Conservation (phyloP, 1,284 basidiomycete genomes). For the Boletellus dicymbophilus region DNA sequence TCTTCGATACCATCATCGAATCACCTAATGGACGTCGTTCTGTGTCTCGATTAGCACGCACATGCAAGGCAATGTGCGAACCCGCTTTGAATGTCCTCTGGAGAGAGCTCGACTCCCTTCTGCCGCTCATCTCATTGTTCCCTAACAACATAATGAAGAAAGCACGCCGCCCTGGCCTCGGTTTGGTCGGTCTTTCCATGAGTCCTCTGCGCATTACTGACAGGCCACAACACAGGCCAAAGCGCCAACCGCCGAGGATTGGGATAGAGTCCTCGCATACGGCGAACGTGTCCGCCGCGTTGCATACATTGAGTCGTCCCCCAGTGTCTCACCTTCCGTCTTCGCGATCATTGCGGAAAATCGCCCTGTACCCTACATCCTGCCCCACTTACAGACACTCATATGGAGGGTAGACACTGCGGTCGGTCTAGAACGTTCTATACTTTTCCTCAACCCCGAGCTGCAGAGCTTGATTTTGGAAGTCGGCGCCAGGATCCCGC, state of each 20-base stretch:
- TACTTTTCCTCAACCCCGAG: slow-evolving; percentile 62
- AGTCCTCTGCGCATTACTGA: slow-evolving; percentile 9
- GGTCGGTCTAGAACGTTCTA: slow-evolving; percentile 61
- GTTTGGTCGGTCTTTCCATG: slow-evolving; percentile 56
- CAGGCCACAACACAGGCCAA: slow-evolving; percentile 45
- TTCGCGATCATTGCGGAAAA: slow-evolving; percentile 65
- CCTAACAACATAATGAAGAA: slow-evolving; percentile 66
- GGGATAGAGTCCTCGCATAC: slow-evolving; percentile 63
- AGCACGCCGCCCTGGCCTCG: slow-evolving; percentile 67
- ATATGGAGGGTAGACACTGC: slow-evolving; percentile 71
- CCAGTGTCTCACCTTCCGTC: slow-evolving; percentile 60
- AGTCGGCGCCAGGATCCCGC: slow-evolving; percentile 54
- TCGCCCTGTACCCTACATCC: slow-evolving; percentile 59
- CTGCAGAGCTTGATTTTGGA: slow-evolving; percentile 63
- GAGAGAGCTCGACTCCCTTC: slow-evolving; percentile 74
- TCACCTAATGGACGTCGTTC: slow-evolving; percentile 62
- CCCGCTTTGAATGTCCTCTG: slow-evolving; percentile 73
- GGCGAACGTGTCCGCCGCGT: slow-evolving; percentile 65
- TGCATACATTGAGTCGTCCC: slow-evolving; percentile 66
- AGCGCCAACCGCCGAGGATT: slow-evolving; percentile 62
- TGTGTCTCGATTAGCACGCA: slow-evolving; percentile 68
- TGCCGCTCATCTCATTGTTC: slow-evolving; percentile 70
- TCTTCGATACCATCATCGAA: slow-evolving; percentile 71
- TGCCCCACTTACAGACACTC: slow-evolving; percentile 67
- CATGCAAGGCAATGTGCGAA: slow-evolving; percentile 69